Conservation (phyloP, 2,329 filamentous ascomycete species). For the Emmonsiellopsis sp. region DNA sequence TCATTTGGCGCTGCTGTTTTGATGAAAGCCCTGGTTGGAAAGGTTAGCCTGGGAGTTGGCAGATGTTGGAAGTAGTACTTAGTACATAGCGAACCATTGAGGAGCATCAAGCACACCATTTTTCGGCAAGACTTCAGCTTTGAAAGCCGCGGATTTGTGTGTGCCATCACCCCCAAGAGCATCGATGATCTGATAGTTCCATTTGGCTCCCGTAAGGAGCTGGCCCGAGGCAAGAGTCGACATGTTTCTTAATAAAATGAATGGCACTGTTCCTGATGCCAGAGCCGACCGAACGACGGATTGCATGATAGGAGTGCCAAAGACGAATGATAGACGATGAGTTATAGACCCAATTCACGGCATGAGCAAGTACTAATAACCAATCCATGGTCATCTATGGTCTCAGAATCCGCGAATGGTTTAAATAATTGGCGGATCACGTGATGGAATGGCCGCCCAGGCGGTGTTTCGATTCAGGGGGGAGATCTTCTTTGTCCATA, state of each 20-base stretch:
- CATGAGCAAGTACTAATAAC: too few species aligned
- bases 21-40: slow-evolving; percentile 6
- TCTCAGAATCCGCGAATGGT: too few species aligned
- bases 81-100: slow-evolving; percentile 4
- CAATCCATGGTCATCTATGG: too few species aligned
- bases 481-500: too few species aligned
- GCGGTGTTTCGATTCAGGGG: too few species aligned
- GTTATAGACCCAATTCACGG: too few species aligned
- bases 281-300: background rate
- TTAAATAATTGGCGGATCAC: too few species aligned
- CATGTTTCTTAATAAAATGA: slow-evolving; percentile 1
- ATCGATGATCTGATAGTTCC: slow-evolving; percentile 4
- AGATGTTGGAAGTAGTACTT: background rate
- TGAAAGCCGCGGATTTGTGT: slow-evolving; percentile 6
- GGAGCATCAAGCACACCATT: background rate
- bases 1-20: slow-evolving; percentile 5
- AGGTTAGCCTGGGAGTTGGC: slow-evolving; percentile 1
- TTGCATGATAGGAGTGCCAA: background rate
- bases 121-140: slow-evolving; percentile 6
- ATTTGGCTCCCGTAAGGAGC: background rate
- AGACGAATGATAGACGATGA: background rate
- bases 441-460: too few species aligned
- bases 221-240: slow-evolving; percentile 1
- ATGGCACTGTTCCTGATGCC: too few species aligned
- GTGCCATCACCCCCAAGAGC: slow-evolving; percentile 2